A percentile compares a stretch with the other conserved stretches of the same genome.
Conservation (phyloP, 176 grass and related monocot species). For the Oropetium thomaeum region DNA sequence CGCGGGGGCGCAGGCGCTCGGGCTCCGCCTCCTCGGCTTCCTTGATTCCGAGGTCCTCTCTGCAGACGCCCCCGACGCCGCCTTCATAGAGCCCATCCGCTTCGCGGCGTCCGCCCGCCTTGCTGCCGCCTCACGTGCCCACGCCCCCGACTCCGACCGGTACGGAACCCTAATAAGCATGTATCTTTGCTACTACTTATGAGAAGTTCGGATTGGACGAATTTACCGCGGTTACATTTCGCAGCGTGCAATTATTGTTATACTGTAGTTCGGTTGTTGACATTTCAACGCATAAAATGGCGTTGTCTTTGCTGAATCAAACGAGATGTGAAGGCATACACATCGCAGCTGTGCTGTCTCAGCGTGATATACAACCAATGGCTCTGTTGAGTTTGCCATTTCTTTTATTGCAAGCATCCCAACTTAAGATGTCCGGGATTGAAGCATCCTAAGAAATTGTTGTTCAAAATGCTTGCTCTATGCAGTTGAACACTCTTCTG, state of each 20-base stretch:
- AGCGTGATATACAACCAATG: neutral
- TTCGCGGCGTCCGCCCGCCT: conserved; percentile 47
- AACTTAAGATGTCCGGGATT: neutral
- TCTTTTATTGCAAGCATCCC: neutral
- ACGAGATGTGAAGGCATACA: neutral
- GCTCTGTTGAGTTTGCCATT: neutral
- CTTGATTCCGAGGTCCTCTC: conserved; percentile 49
- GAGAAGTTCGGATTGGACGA: neutral
- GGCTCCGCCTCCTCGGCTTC: conserved; percentile 89
- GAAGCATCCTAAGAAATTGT: neutral
- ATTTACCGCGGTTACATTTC: neutral
- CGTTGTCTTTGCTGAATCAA: neutral
- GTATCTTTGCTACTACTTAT: neutral
- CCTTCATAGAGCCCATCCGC: conserved; percentile 61
- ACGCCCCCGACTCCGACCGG: conserved; percentile 67
- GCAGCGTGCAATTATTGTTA: neutral
- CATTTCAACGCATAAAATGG: neutral
- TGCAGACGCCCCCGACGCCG: conserved; percentile 16
- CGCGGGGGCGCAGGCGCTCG: conserved; percentile 51
- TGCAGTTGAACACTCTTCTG: neutral
- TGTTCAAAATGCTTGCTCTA: neutral
- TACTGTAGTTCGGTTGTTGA: neutral
- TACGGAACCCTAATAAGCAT: conserved; percentile 14
- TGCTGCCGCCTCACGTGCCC: conserved; percentile 44
- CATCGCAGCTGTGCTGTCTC: neutral